Evolutionary conservation across 2,329 filamentous ascomycete species (phyloP).

Genomic region (Xylariaceae sp.): DNA sequence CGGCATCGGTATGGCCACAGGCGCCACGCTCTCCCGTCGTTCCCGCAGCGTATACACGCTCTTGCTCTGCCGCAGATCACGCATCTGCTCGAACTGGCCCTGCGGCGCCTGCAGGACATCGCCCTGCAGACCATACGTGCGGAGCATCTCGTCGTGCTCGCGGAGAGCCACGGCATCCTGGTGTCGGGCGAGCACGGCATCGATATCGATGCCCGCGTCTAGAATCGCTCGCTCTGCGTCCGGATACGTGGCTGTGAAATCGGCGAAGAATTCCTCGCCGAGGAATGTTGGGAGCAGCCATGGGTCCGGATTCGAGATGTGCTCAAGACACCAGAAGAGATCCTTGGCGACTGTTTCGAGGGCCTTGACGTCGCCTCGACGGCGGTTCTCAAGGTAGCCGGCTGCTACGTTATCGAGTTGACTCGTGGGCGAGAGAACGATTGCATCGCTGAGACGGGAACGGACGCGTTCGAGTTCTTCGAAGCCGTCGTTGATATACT

Average conservation of each 20-base stretch:
- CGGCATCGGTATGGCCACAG: background rate
- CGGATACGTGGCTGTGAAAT: constrained; percentile 20
- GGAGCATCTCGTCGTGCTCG: constrained; percentile 28
- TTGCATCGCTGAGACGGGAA: constrained; percentile 18
- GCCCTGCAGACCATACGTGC: constrained; percentile 18
- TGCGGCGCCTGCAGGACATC: constrained; percentile 1
- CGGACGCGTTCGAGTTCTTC: constrained; percentile 24
- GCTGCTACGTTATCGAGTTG: constrained; percentile 28
- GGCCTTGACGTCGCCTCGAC: constrained; percentile 7
- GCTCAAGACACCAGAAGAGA: constrained; percentile 24
- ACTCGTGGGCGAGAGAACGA: constrained; percentile 24
- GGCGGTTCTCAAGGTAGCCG: constrained; percentile 20
- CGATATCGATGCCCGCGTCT: constrained; percentile 26
- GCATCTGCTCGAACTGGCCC: constrained; percentile 23
- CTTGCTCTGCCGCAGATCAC: constrained; percentile 13
- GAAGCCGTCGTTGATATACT: constrained; percentile 34
- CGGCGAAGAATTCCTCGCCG: constrained; percentile 24
- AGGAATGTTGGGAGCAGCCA: constrained; percentile 24
- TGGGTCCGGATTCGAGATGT: background rate
- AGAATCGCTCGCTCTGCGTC: constrained; percentile 14
- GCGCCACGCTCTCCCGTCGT: background rate
- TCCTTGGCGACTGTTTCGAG: constrained; percentile 22
- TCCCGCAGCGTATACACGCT: constrained; percentile 23
- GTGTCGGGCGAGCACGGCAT: constrained; percentile 15
- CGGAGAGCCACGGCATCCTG: constrained; percentile 10